Evolutionary conservation across 495 filamentous ascomycete species (phyloP).

Genomic region (Podospora pseudoanserina): DNA sequence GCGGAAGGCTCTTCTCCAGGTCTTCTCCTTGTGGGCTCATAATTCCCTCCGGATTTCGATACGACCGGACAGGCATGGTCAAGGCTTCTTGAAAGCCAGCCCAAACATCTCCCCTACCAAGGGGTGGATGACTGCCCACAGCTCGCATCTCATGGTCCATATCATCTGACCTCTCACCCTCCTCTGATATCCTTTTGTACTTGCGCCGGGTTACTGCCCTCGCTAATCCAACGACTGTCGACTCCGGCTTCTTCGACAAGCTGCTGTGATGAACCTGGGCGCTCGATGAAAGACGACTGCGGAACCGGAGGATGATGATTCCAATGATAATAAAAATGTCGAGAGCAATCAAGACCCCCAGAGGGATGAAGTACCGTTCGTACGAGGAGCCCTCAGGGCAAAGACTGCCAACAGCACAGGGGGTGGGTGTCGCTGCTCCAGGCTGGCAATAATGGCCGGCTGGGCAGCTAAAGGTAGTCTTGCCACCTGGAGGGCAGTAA

Average conservation of each 20-base stretch:
- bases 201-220: neutral
- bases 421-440: conserved; percentile 40
- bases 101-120: conserved; percentile 22
- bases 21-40: conserved; percentile 24
- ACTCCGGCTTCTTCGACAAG: neutral
- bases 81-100: conserved; percentile 39
- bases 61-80: conserved; percentile 18
- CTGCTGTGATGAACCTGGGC: neutral
- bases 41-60: conserved; percentile 12
- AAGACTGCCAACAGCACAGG: conserved; percentile 38
- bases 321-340: conserved; percentile 38
- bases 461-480: conserved; percentile 37
- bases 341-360: conserved; percentile 39
- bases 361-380: conserved; percentile 39
- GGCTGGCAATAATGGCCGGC: conserved; percentile 43
- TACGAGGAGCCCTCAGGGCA: conserved; percentile 38
- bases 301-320: conserved; percentile 29
- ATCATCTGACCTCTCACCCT: conserved; percentile 18
- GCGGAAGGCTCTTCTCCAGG: conserved; percentile 29
- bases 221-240: neutral
- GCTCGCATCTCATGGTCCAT: conserved; percentile 30
- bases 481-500: conserved; percentile 41
- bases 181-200: conserved; percentile 36
- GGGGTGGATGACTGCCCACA: conserved; percentile 18
- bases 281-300: conserved; percentile 21